Conservation (phyloP, 148 eudicot species). For the Silene conica region DNA sequence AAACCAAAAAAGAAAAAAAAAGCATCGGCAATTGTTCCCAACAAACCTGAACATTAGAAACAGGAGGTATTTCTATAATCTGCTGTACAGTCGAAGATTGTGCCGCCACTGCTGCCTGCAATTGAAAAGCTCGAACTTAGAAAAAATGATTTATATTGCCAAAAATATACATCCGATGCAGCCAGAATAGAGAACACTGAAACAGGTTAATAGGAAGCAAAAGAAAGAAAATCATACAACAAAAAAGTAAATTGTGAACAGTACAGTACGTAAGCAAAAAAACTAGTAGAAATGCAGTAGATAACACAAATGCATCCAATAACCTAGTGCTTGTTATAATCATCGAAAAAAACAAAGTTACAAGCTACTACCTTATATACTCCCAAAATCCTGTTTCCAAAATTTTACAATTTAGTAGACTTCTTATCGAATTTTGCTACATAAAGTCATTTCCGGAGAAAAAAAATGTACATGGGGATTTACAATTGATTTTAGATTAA, state of each 20-base stretch:
- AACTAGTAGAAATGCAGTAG: not conserved
- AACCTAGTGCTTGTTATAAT: not conserved
- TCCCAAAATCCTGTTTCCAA: not conserved
- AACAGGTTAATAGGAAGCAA: not conserved
- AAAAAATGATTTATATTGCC: not conserved
- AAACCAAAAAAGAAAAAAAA: not conserved
- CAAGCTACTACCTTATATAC: not conserved
- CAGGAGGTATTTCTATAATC: conserved; percentile 29
- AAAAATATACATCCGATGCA: not conserved
- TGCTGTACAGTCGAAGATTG: conserved; percentile 37
- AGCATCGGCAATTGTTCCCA: not conserved
- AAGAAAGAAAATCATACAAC: not conserved
- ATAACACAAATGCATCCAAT: not conserved
- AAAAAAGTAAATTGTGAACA: not conserved
- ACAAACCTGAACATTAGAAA: conserved; percentile 41
- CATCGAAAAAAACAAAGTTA: not conserved
- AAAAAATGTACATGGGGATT: not conserved
- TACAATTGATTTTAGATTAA: not conserved
- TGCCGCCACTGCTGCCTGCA: conserved; percentile 56
- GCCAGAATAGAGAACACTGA: not conserved
- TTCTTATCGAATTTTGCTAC: not conserved
- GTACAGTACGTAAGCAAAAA: not conserved
- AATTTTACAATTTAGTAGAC: not conserved
- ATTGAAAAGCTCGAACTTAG: conserved; percentile 1
- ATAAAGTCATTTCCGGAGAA: not conserved